phyloP scores from a whole-genome alignment of 345 rosid genomes.

The Hevea brasiliensis region DNA sequence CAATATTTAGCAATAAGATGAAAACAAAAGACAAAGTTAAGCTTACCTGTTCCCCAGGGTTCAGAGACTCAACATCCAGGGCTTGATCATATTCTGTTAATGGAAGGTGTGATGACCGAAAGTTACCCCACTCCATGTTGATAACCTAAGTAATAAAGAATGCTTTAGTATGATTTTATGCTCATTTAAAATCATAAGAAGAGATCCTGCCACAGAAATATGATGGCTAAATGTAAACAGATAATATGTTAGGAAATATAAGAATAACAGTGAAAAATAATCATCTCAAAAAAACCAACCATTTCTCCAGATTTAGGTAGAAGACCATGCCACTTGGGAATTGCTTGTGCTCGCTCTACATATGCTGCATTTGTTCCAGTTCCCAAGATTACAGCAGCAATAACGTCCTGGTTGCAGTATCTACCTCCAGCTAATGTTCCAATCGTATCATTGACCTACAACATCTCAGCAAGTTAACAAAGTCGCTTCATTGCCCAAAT shows the following conservation, averaged over 20 bases:
- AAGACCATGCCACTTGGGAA: slow-evolving; percentile 89
- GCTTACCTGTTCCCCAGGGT: slow-evolving; percentile 91
- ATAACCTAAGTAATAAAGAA: slow-evolving; percentile 54
- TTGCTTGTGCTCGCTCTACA: slow-evolving; percentile 86
- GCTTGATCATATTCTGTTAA: slow-evolving; percentile 71
- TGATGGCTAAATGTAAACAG: background rate
- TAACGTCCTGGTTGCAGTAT: slow-evolving; percentile 70
- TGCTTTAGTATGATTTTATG: background rate
- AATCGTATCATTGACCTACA: slow-evolving; percentile 92
- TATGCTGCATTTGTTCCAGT: slow-evolving; percentile 98
- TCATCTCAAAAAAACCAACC: slow-evolving; percentile 43
- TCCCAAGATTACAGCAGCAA: slow-evolving; percentile 88
- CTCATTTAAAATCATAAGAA: background rate
- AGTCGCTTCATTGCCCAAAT: background rate
- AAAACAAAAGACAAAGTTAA: background rate
- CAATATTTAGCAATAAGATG: background rate
- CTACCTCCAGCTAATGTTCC: slow-evolving; percentile 97
- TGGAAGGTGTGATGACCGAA: slow-evolving; percentile 88
- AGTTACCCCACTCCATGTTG: slow-evolving; percentile 98
- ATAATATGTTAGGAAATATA: background rate
- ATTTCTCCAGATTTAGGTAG: slow-evolving; percentile 86
- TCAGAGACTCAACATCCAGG: slow-evolving; percentile 75
- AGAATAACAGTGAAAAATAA: background rate
- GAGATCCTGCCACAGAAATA: background rate
- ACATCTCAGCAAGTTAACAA: slow-evolving; percentile 13